Base-by-base conservation (phyloP, 2,329 filamentous ascomycete species). In the Nectriaceae sp. region DNA sequence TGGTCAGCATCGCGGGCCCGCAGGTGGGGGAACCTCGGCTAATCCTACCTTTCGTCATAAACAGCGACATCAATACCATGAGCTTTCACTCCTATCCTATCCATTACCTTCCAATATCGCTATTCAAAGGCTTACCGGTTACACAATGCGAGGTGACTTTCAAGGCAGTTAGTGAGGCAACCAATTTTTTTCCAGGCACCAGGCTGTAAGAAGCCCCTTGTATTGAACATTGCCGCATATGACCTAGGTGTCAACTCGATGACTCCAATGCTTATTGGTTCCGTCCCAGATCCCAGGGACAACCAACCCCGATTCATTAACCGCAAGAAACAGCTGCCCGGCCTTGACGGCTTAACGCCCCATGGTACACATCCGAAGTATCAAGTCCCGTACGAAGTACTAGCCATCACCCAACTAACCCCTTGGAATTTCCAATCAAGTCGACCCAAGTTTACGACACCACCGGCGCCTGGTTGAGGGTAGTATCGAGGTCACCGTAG, bases 401-500 rank as follows among this genome's bases (percentile, higher is more conserved):
- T 47, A 36, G 19, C 24, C 49, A 45, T 49, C 42, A 47, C 40
- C 38, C 44, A 46, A 44, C 46, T 40, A 21, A 40, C 26, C 36
- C 26, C 22, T 21, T n/a, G 29, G 21, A 20, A 41, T 52, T 48
- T 57, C 48, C 51, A 52, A 47, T 29, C 42, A 42, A 40, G 26
- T 35, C 19, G n/a, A 20, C 44, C 45, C 36, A 36, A 48, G 33
- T 38, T 58, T 56, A 68, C 42, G 64, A 56, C 38, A 61, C 54
- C 20, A 64, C 56, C 22, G 67, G 62, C 35, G 62, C 56, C 52
- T 70, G 66, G 42, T 59, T 65, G 46, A 71, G 52, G 8, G 69
- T 70, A 50, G 77, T 79, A 65, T 85, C 82, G 50, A 87, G 68
- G 50, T 87, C 83, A 37, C 76, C 76, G 50, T 87, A 87, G 56